A percentile compares a stretch with the other conserved stretches of the same genome.
phyloP scores from a whole-genome alignment of 2,329 filamentous ascomycete species.

The Hypoxylon rubiginosum region DNA sequence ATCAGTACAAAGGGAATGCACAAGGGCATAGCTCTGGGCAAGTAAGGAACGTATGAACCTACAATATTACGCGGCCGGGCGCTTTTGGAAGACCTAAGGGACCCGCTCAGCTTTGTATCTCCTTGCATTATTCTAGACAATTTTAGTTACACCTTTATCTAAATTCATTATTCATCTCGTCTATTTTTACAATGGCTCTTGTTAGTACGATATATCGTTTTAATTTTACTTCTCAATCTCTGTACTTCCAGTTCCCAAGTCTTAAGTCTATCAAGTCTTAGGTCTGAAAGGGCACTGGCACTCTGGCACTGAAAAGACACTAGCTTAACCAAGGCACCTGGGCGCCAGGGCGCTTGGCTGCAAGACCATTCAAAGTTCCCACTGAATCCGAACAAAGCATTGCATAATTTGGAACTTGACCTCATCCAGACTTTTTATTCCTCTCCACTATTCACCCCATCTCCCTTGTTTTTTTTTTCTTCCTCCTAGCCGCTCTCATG shows the following conservation, averaged over 20 bases:
- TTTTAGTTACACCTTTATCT: neutral
- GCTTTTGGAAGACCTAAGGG: neutral
- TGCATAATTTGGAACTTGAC: constrained; percentile 1
- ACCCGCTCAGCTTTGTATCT: constrained; percentile 6
- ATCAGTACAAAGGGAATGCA: neutral
- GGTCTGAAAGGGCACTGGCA: too few relatives aligned
- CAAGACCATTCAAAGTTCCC: neutral
- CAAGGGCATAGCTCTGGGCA: neutral
- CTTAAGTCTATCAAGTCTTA: too few relatives aligned
- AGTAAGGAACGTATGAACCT: neutral
- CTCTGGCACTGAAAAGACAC: too few relatives aligned
- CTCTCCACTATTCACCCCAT: neutral
- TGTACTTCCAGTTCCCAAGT: too few relatives aligned
- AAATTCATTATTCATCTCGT: neutral
- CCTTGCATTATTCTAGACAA: neutral
- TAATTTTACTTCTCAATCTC: neutral
- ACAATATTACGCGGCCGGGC: constrained; percentile 9
- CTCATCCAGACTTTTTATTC: neutral
- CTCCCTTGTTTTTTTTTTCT: too few relatives aligned
- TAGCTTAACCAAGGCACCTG: neutral
- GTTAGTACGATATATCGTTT: neutral
- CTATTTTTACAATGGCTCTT: neutral
- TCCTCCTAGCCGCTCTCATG: neutral
- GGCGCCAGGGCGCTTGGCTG: neutral
- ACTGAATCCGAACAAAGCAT: neutral